Conservation (phyloP, 192 early-diverging fungal genomes). For the Thamnidium elegans region DNA sequence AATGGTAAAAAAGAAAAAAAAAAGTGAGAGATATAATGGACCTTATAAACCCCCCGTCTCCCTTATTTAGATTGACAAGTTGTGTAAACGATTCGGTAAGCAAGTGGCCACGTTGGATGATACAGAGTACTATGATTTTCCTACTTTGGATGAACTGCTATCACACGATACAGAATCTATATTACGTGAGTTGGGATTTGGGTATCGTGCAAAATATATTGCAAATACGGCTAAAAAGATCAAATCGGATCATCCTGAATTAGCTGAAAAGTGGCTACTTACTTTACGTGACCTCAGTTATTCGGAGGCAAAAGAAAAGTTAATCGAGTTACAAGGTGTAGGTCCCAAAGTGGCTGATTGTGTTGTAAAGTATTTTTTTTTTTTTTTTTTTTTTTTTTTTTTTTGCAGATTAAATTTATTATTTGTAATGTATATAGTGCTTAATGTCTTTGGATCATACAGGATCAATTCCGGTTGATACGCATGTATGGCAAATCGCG, state of each 20-base stretch:
- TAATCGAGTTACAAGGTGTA: slow-evolving; percentile 74
- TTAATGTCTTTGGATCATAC: slow-evolving; percentile 89
- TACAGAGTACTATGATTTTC: slow-evolving; percentile 65
- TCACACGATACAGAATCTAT: slow-evolving; percentile 54
- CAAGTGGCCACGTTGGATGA: slow-evolving; percentile 38
- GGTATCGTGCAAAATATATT: slow-evolving; percentile 95
- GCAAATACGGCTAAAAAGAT: slow-evolving; percentile 58
- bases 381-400: too few relatives aligned
- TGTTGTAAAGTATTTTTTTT: slow-evolving; percentile 61
- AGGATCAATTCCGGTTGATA: slow-evolving; percentile 84
- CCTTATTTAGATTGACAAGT: slow-evolving; percentile 40
- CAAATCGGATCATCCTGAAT: slow-evolving; percentile 38
- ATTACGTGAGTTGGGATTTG: slow-evolving; percentile 81
- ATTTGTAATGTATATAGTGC: slow-evolving; percentile 33
- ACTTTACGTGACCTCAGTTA: slow-evolving; percentile 57
- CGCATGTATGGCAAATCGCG: slow-evolving; percentile 96
- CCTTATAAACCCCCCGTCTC: too few relatives aligned
- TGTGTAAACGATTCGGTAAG: slow-evolving; percentile 47
- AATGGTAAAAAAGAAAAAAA: slow-evolving; percentile 55
- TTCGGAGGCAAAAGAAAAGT: slow-evolving; percentile 50
- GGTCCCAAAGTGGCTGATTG: slow-evolving; percentile 99
- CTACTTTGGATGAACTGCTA: slow-evolving; percentile 53
- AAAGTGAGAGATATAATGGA: neutral
- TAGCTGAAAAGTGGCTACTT: slow-evolving; percentile 58
- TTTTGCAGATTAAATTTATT: too few relatives aligned